These are phyloP conservation scores for Neophaeococcomyces aloes DNA, from an alignment of 2,329 filamentous ascomycete genomes.

Conservation along the genomic window DNA sequence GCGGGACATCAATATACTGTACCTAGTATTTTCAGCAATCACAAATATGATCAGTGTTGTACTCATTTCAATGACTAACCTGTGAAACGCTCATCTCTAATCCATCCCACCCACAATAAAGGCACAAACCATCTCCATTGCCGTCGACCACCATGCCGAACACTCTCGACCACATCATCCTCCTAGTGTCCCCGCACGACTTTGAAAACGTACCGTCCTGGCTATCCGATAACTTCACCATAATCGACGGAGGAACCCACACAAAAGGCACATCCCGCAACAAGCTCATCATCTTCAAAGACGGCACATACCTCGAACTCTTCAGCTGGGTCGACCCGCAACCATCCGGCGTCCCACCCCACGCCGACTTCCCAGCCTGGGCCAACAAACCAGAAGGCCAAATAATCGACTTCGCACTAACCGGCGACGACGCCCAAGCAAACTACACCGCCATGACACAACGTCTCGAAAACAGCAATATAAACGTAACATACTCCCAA, in stretches of 20 bases:
- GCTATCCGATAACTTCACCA: conserved; percentile 20
- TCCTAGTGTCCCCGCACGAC: conserved; percentile 17
- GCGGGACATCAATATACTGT: too few species aligned
- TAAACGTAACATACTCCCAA: conserved; percentile 14
- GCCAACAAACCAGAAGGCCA: conserved; percentile 16
- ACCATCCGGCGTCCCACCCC: conserved; percentile 11
- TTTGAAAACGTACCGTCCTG: conserved; percentile 20
- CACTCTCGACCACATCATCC: conserved; percentile 19
- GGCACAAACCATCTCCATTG: neutral
- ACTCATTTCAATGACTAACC: too few species aligned
- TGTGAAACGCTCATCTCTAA: too few species aligned
- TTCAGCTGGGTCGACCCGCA: conserved; percentile 20
- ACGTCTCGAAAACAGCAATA: conserved; percentile 7
- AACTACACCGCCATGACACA: conserved; percentile 12
- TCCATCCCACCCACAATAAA: too few species aligned
- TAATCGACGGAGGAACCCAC: conserved; percentile 22
- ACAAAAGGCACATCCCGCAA: conserved; percentile 19
- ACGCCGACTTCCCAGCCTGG: conserved; percentile 16
- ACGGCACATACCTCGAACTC: conserved; percentile 23
- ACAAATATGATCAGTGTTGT: too few species aligned
- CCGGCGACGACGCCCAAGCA: conserved; percentile 15
- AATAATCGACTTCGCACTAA: conserved; percentile 22
- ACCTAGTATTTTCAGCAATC: too few species aligned
- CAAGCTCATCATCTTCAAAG: conserved; percentile 22
- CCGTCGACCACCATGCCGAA: neutral